These are phyloP conservation scores for Monosporascus sp. DNA, from an alignment of 2,329 filamentous ascomycete genomes.

Conservation along the genomic window DNA sequence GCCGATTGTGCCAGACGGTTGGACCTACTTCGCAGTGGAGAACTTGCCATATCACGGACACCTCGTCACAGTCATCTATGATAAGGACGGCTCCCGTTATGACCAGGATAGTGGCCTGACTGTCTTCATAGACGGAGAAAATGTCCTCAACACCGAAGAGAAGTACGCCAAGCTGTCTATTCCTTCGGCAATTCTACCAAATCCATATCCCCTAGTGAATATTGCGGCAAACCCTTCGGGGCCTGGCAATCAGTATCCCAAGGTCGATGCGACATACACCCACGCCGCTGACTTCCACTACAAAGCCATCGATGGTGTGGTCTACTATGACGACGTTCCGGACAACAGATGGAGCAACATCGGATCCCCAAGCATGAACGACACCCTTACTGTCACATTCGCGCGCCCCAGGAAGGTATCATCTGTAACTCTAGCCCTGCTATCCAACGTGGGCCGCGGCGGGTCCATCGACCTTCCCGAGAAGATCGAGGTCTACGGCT, in stretches of 20 bases:
- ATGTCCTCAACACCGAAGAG: constrained; percentile 19
- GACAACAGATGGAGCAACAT: constrained; percentile 36
- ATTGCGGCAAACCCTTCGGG: constrained; percentile 35
- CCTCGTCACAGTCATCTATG: constrained; percentile 34
- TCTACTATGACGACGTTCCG: constrained; percentile 33
- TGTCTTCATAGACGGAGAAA: constrained; percentile 31
- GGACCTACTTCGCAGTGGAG: constrained; percentile 36
- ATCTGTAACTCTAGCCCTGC: constrained; percentile 27
- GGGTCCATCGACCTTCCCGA: constrained; percentile 25
- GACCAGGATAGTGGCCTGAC: constrained; percentile 27
- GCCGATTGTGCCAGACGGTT: constrained; percentile 31
- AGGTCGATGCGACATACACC: constrained; percentile 30
- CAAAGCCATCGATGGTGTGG: constrained; percentile 35
- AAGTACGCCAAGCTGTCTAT: constrained; percentile 10
- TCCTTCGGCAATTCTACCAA: constrained; percentile 10
- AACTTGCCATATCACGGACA: constrained; percentile 38
- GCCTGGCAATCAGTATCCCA: constrained; percentile 26
- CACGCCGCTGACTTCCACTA: constrained; percentile 27
- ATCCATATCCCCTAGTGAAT: constrained; percentile 25
- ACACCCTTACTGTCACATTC: constrained; percentile 29
- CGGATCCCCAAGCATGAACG: constrained; percentile 24
- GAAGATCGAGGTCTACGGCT: constrained; percentile 22
- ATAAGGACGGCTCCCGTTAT: constrained; percentile 32
- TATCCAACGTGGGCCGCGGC: constrained; percentile 25
- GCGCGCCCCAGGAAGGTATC: constrained; percentile 26